These are phyloP conservation scores for Xeromyces bisporus DNA, from an alignment of 495 filamentous ascomycete genomes.

Conservation along the genomic window DNA sequence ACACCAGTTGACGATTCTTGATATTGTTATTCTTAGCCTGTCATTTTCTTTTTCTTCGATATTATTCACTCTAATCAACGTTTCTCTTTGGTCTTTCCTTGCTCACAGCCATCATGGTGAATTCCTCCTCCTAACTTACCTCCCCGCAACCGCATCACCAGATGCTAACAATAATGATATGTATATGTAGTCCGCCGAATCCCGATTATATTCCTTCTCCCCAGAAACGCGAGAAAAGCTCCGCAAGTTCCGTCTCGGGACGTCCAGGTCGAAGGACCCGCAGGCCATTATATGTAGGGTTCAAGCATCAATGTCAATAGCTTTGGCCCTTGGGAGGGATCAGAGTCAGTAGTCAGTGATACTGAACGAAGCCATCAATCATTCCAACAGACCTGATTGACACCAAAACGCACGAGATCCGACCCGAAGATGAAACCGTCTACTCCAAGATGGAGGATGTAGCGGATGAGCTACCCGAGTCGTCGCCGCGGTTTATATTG, in stretches of 20 bases:
- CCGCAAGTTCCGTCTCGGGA: constrained; percentile 81
- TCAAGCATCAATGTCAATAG: background rate
- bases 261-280: constrained; percentile 69
- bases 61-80: too few relatives aligned
- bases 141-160: too few relatives aligned
- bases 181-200: constrained; percentile 49
- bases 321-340: too few relatives aligned
- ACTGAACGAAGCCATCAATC: background rate
- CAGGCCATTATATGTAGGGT: constrained; percentile 80
- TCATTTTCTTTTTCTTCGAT: too few relatives aligned
- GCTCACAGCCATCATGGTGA: constrained; percentile 7
- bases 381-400: constrained; percentile 44
- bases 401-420: constrained; percentile 72
- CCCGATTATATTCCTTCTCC: constrained; percentile 85
- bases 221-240: constrained; percentile 70
- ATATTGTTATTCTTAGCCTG: background rate
- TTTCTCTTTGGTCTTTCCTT: too few relatives aligned
- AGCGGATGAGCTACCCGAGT: constrained; percentile 80
- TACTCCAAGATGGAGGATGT: constrained; percentile 67
- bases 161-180: too few relatives aligned
- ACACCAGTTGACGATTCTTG: too few relatives aligned
- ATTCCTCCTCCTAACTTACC: background rate
- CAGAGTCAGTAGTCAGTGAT: background rate
- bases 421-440: constrained; percentile 51
- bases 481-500: constrained; percentile 74